Evolutionary conservation across 2,329 filamentous ascomycete genomes (phyloP).

Genomic region (Aspergillus aculeatinus): DNA sequence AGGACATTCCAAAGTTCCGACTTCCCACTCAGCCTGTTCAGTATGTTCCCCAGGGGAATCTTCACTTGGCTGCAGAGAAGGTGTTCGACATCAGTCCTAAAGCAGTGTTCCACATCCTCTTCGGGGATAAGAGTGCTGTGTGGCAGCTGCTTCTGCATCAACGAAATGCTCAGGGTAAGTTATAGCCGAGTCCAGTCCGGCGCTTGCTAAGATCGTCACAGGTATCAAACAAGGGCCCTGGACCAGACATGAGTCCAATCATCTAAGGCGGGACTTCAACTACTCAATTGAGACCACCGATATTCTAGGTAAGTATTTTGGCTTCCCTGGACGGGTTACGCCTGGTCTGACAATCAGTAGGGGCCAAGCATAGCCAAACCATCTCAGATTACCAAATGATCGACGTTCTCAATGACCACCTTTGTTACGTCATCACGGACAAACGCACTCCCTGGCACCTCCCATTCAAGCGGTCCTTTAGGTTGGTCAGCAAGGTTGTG

Average conservation of each 20-base stretch:
- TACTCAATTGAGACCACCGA: conserved; percentile 72
- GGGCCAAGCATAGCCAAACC: conserved; percentile 54
- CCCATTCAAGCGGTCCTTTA: conserved; percentile 75
- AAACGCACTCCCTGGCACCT: conserved; percentile 75
- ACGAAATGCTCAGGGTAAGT: conserved; percentile 63
- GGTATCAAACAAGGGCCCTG: conserved; percentile 85
- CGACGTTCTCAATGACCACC: conserved; percentile 75
- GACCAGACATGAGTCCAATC: conserved; percentile 67
- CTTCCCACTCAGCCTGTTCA: conserved; percentile 76
- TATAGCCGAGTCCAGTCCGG: not conserved
- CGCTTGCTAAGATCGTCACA: conserved; percentile 24
- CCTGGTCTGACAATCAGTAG: conserved; percentile 26
- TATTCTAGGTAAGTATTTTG: conserved; percentile 56
- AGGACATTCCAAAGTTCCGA: conserved; percentile 69
- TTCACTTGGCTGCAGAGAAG: conserved; percentile 70
- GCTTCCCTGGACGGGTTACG: not conserved
- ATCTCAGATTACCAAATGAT: conserved; percentile 84
- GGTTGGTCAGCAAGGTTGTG: conserved; percentile 83
- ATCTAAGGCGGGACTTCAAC: conserved; percentile 74
- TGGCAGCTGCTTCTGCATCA: conserved; percentile 91
- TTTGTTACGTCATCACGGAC: conserved; percentile 67
- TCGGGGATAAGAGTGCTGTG: conserved; percentile 92
- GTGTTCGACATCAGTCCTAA: conserved; percentile 91
- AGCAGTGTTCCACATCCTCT: conserved; percentile 91
- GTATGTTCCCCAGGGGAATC: conserved; percentile 82